Evolutionary conservation across 257 asterid species (phyloP).

Genomic region (Fraxinus excelsior): DNA sequence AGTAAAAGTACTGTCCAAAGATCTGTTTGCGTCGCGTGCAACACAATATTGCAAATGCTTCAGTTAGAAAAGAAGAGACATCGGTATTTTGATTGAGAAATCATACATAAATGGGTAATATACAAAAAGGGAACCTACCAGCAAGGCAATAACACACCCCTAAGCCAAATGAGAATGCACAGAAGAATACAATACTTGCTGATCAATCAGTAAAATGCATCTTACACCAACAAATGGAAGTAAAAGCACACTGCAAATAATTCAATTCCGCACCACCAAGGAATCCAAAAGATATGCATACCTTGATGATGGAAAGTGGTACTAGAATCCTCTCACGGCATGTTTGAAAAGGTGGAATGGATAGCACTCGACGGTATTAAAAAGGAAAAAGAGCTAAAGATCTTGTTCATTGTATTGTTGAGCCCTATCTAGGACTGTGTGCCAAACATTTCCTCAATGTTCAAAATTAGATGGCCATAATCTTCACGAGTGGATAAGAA

Average conservation of each 20-base stretch:
- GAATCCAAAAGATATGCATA: slow-evolving; percentile 17
- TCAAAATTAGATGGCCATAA: slow-evolving; percentile 23
- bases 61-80: slow-evolving; percentile 18
- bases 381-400: slow-evolving; percentile 27
- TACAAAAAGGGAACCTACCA: slow-evolving; percentile 41
- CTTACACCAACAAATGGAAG: slow-evolving; percentile 35
- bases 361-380: background rate
- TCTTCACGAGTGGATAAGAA: background rate
- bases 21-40: background rate
- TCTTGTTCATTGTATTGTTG: background rate
- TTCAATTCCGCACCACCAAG: slow-evolving; percentile 33
- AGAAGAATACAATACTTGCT: slow-evolving; percentile 24
- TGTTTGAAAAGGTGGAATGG: background rate
- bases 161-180: slow-evolving; percentile 25
- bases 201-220: slow-evolving; percentile 29
- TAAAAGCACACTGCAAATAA: slow-evolving; percentile 31
- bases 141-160: slow-evolving; percentile 2
- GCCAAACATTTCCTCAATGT: slow-evolving; percentile 13
- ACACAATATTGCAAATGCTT: background rate
- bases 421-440: background rate
- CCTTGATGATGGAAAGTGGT: slow-evolving; percentile 1
- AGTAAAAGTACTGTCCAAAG: background rate
- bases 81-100: slow-evolving; percentile 25
- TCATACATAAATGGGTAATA: slow-evolving; percentile 35
- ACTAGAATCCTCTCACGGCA: slow-evolving; percentile 12